These are phyloP conservation scores for Dactylellina parvicollis DNA, from an alignment of 2,329 filamentous ascomycete genomes.

Conservation along the genomic window DNA sequence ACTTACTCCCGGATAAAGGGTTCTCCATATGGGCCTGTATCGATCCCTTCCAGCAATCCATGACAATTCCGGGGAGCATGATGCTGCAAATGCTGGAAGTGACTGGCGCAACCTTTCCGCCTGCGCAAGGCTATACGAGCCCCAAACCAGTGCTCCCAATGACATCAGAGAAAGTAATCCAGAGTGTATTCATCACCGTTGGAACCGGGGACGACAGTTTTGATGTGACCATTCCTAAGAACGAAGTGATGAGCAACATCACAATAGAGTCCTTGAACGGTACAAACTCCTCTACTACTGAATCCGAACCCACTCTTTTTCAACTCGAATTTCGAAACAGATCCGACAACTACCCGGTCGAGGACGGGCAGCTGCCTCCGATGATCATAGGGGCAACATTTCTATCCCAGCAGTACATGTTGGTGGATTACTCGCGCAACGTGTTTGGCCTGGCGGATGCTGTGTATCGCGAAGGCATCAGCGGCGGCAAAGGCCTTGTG, in stretches of 20 bases:
- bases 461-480: not conserved
- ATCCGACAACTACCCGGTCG: conserved; percentile 14
- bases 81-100: conserved; percentile 2
- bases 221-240: not conserved
- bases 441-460: conserved; percentile 2
- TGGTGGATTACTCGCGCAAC: conserved; percentile 16
- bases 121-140: not conserved
- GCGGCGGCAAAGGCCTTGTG: not conserved
- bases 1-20: not conserved
- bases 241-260: not conserved
- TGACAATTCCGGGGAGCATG: conserved; percentile 5
- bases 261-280: not conserved
- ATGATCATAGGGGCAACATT: conserved; percentile 9
- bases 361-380: not conserved
- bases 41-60: conserved; percentile 16
- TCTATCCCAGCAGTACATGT: conserved; percentile 12
- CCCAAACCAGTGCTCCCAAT: not conserved
- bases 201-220: not conserved
- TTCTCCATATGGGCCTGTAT: conserved; percentile 6
- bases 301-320: not conserved
- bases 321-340: conserved; percentile 13
- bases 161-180: not conserved
- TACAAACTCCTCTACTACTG: not conserved
- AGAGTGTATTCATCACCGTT: not conserved
- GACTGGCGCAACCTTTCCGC: not conserved